Evolutionary conservation across 176 grass and related monocot genomes (phyloP).

Genomic region (Pharus latifolius): DNA sequence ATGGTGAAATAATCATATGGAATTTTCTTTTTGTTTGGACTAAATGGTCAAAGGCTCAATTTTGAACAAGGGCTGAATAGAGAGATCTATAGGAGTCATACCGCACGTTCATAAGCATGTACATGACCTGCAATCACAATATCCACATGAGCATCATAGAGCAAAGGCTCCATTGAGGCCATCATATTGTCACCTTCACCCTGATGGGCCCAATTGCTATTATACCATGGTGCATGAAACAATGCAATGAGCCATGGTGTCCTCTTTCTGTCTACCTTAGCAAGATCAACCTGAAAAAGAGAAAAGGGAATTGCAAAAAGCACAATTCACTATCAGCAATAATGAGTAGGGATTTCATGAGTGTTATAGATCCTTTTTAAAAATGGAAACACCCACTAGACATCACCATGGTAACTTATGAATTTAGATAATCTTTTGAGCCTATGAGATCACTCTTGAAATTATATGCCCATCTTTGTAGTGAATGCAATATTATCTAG

Average conservation of each 20-base stretch:
- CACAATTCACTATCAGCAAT: neutral
- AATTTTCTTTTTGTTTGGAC: neutral
- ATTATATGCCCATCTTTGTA: too few relatives aligned
- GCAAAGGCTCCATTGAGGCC: slow-evolving; percentile 63
- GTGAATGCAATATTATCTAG: neutral
- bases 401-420: too few relatives aligned
- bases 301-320: neutral
- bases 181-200: slow-evolving; percentile 82
- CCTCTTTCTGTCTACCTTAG: slow-evolving; percentile 60
- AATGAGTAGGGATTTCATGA: neutral
- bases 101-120: slow-evolving; percentile 88
- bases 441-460: neutral
- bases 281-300: slow-evolving; percentile 62
- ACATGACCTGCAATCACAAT: slow-evolving; percentile 86
- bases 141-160: slow-evolving; percentile 68
- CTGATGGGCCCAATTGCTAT: slow-evolving; percentile 88
- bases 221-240: slow-evolving; percentile 92
- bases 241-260: slow-evolving; percentile 70
- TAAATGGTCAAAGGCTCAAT: neutral
- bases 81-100: slow-evolving; percentile 29
- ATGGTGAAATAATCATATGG: neutral
- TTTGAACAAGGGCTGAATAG: neutral
- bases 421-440: too few relatives aligned
- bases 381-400: too few relatives aligned
- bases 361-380: neutral